Percentiles rank a stretch among this genome's conserved stretches.
phyloP scores from a whole-genome alignment of 495 filamentous ascomycete species.

The Hypoxylon crocopeplum region DNA sequence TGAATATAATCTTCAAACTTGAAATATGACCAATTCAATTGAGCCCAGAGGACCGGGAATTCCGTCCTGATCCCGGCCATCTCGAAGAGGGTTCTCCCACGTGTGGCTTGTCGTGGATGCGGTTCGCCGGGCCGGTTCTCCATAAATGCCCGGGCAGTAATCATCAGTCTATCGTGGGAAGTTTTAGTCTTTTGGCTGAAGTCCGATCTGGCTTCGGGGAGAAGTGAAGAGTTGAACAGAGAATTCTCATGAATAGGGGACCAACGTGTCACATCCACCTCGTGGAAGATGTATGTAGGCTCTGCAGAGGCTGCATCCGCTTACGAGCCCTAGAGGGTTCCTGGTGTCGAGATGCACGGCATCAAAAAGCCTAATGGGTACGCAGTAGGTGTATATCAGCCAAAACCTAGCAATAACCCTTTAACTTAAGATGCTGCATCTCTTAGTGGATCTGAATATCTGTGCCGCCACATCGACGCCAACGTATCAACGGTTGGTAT shows the following conservation, averaged over 20 bases:
- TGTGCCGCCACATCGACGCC: conserved; percentile 24
- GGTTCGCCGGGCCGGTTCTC: conserved; percentile 34
- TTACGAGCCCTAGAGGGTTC: conserved; percentile 7
- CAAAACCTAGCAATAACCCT: conserved; percentile 30
- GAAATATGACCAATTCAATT: conserved; percentile 13
- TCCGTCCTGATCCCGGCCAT: conserved; percentile 24
- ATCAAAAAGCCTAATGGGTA: conserved; percentile 37
- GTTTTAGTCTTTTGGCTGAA: conserved; percentile 38
- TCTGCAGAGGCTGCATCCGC: conserved; percentile 19
- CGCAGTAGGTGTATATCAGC: conserved; percentile 24
- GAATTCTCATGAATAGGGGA: conserved; percentile 13
- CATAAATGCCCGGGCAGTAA: conserved; percentile 32
- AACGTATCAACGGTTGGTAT: conserved; percentile 6
- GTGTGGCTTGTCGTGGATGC: conserved; percentile 15
- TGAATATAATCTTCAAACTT: conserved; percentile 2
- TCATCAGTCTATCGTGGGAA: conserved; percentile 18
- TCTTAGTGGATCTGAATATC: conserved; percentile 23
- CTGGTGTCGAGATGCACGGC: conserved; percentile 29
- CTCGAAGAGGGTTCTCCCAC: not conserved
- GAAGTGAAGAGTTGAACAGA: conserved; percentile 11
- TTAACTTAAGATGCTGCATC: conserved; percentile 24
- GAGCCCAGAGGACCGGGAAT: conserved; percentile 25
- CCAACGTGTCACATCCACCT: not conserved
- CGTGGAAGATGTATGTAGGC: conserved; percentile 15
- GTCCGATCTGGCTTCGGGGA: conserved; percentile 15